Percentiles rank a stretch among this genome's conserved stretches.
Conservation (phyloP, 1,284 basidiomycete genomes). For the Sporisorium graminicola region DNA sequence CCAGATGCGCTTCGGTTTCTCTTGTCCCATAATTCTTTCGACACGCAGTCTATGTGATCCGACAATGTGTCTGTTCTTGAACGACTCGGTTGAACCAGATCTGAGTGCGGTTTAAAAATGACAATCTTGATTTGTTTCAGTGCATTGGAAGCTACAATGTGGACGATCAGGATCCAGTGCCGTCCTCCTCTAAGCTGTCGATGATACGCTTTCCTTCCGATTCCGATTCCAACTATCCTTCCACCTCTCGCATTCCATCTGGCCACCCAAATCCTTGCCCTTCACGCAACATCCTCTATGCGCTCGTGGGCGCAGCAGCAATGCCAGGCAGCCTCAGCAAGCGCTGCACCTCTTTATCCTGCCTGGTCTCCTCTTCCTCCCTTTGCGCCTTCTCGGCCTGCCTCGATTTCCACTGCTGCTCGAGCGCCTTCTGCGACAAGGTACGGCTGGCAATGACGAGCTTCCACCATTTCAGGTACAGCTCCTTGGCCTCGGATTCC, state of each 20-base stretch:
- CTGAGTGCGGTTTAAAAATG: too few species aligned
- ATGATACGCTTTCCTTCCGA: too few species aligned
- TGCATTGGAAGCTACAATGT: neutral
- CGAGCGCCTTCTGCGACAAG: conserved; percentile 22
- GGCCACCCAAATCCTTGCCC: neutral
- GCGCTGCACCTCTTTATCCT: conserved; percentile 22
- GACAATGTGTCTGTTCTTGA: too few species aligned
- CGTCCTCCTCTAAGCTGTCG: too few species aligned
- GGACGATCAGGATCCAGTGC: too few species aligned
- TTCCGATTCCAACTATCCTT: too few species aligned
- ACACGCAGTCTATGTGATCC: too few species aligned
- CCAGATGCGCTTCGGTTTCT: neutral
- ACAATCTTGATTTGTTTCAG: neutral
- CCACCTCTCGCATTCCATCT: neutral
- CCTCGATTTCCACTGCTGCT: conserved; percentile 31
- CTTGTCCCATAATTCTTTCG: neutral
- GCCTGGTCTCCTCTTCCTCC: conserved; percentile 11
- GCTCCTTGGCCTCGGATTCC: conserved; percentile 11
- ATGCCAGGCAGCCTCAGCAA: conserved; percentile 12
- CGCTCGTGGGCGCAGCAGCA: conserved; percentile 7
- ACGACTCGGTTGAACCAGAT: too few species aligned
- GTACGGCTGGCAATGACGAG: conserved; percentile 30
- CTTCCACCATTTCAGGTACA: conserved; percentile 46
- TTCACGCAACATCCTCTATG: too few species aligned
- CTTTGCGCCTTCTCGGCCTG: conserved; percentile 11